Conservation (phyloP, 768 basidiomycete species). For the Termitomyces sp. region DNA sequence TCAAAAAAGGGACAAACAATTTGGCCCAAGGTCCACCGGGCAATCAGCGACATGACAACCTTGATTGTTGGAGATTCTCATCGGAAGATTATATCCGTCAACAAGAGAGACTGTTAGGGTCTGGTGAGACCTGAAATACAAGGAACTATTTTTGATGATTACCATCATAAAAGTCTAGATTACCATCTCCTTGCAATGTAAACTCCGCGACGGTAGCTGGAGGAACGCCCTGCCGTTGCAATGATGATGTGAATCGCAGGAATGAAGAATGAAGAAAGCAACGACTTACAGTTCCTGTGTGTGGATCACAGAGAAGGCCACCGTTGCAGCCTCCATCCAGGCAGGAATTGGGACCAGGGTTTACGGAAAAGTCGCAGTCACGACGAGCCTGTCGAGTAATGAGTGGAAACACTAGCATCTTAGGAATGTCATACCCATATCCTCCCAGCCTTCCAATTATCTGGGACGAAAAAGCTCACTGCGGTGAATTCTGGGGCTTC, state of each 20-base stretch:
- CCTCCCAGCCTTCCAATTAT: slow-evolving; percentile 61
- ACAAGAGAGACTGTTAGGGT: slow-evolving; percentile 44
- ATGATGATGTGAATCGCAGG: neutral
- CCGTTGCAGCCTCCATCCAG: slow-evolving; percentile 66
- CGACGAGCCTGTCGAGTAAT: slow-evolving; percentile 45
- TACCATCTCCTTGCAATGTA: slow-evolving; percentile 43
- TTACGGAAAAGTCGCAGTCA: slow-evolving; percentile 54
- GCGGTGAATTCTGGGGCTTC: slow-evolving; percentile 30
- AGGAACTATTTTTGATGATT: neutral
- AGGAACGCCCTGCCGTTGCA: slow-evolving; percentile 43
- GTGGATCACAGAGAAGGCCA: slow-evolving; percentile 51
- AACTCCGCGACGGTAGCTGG: slow-evolving; percentile 69
- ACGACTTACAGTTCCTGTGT: slow-evolving; percentile 41
- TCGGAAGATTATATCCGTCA: slow-evolving; percentile 55
- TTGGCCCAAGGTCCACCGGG: slow-evolving; percentile 48
- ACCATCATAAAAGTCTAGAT: slow-evolving; percentile 60
- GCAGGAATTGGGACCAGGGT: slow-evolving; percentile 56
- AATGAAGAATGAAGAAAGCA: neutral
- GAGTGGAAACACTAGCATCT: neutral
- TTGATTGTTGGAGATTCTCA: slow-evolving; percentile 44
- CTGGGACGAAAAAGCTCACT: slow-evolving; percentile 49
- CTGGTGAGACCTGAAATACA: neutral
- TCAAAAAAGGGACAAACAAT: slow-evolving; percentile 28
- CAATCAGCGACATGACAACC: slow-evolving; percentile 46
- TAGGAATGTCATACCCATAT: slow-evolving; percentile 40